Percentiles rank a stretch among this genome's conserved stretches.
These are phyloP conservation scores for Rhodotorula sp. DNA, from an alignment of 1,284 basidiomycete species.

Conservation along the genomic window DNA sequence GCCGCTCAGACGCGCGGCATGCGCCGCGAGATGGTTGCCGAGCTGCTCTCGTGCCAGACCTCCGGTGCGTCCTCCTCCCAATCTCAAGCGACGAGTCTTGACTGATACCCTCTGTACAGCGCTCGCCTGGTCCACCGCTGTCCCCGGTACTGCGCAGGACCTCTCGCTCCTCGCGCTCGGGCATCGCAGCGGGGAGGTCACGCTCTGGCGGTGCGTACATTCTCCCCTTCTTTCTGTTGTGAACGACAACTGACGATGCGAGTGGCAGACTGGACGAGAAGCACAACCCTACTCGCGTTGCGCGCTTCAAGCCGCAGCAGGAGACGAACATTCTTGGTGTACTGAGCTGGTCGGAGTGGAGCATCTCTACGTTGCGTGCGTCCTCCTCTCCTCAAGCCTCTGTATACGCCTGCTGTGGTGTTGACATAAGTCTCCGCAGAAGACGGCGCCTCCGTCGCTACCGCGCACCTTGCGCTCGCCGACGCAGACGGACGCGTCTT, in stretches of 20 bases:
- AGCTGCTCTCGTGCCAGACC: slow-evolving; percentile 9
- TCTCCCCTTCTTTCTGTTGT: no score
- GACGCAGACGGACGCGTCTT: slow-evolving; percentile 31
- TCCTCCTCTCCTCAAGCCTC: background rate
- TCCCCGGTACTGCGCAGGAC: background rate
- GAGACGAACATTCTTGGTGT: slow-evolving; percentile 20
- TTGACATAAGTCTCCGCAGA: no score
- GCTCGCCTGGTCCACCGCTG: slow-evolving; percentile 27
- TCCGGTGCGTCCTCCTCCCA: background rate
- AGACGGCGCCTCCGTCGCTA: background rate
- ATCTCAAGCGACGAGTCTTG: background rate
- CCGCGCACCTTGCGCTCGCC: slow-evolving; percentile 12
- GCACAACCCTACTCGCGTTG: background rate
- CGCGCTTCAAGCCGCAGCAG: slow-evolving; percentile 12
- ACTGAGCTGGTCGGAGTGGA: slow-evolving; percentile 25
- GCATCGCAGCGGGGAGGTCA: slow-evolving; percentile 31
- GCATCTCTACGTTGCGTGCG: background rate
- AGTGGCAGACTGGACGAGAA: background rate
- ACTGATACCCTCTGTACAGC: background rate
- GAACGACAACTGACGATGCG: background rate
- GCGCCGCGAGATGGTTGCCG: slow-evolving; percentile 13
- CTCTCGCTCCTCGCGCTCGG: slow-evolving; percentile 34
- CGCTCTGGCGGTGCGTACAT: slow-evolving; percentile 31
- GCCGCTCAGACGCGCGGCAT: background rate
- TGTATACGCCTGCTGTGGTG: no score